Evolutionary conservation across 1,284 basidiomycete species (phyloP).

Genomic region (Pseudozyma sp.): DNA sequence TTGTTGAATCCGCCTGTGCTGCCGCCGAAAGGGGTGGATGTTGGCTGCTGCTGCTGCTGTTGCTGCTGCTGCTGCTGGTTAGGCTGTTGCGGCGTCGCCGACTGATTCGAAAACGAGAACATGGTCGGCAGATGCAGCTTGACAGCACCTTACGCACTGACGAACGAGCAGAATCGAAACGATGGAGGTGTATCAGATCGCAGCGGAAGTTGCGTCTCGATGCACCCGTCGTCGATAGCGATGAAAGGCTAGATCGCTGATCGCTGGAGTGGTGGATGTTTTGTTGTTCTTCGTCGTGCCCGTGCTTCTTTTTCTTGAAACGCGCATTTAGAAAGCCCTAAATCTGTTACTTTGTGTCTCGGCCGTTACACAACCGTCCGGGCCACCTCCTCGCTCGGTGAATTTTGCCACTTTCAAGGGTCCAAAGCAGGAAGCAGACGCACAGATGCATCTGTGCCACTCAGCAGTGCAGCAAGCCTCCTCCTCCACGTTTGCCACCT

Average conservation of each 20-base stretch:
- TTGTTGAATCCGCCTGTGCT: conserved; percentile 33
- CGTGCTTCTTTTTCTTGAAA: background rate
- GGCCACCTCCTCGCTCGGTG: background rate
- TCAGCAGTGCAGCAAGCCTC: background rate
- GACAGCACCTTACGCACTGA: too few relatives aligned
- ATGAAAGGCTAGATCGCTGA: too few relatives aligned
- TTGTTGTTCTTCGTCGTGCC: background rate
- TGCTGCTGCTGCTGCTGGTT: conserved; percentile 28
- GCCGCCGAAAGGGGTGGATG: conserved; percentile 33
- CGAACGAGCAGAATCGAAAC: too few relatives aligned
- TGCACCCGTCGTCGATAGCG: too few relatives aligned
- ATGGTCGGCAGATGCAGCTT: conserved; percentile 4
- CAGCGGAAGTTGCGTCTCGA: too few relatives aligned
- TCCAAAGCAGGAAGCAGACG: conserved; percentile 4
- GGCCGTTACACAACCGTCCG: conserved; percentile 4
- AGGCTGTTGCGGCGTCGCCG: conserved; percentile 32
- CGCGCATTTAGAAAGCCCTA: conserved; percentile 15
- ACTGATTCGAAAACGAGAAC: conserved; percentile 40
- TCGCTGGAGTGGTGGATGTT: conserved; percentile 13
- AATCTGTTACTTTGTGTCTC: background rate
- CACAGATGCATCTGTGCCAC: background rate
- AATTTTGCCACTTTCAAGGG: background rate
- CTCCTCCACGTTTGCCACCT: conserved; percentile 15
- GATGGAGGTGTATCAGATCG: too few relatives aligned
- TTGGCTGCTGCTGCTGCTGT: conserved; percentile 33